Percentiles rank a stretch among this genome's conserved stretches.
These are phyloP conservation scores for Hydrangea macrophylla DNA, from an alignment of 148 eudicot species.

Conservation along the genomic window DNA sequence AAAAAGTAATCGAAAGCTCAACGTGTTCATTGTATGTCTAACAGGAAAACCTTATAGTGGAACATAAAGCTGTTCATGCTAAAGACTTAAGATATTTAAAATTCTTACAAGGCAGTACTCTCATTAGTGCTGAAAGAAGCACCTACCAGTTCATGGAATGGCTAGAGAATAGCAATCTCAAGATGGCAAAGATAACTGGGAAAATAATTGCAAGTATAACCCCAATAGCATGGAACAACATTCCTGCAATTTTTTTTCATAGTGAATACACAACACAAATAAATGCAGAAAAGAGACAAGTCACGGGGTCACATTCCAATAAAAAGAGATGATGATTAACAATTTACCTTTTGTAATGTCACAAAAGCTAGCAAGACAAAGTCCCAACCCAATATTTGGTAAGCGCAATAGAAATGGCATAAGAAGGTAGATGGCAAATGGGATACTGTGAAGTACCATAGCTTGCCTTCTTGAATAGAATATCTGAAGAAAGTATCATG, in stretches of 20 bases:
- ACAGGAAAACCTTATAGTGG: no score
- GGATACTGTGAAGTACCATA: conserved; percentile 67
- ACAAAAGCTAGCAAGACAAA: conserved; percentile 38
- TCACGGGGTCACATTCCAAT: background rate
- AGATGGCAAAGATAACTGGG: conserved; percentile 59
- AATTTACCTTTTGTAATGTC: conserved; percentile 76
- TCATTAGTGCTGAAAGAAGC: conserved; percentile 1
- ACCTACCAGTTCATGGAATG: conserved; percentile 89
- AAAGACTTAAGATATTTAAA: no score
- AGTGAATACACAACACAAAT: background rate
- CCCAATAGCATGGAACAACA: conserved; percentile 54
- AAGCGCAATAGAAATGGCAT: conserved; percentile 54
- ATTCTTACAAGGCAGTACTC: no score
- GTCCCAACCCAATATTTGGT: conserved; percentile 31
- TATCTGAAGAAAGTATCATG: conserved; percentile 40
- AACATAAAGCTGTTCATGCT: no score
- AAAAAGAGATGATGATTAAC: conserved; percentile 1
- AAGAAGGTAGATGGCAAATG: conserved; percentile 54
- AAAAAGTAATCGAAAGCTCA: no score
- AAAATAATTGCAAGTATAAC: conserved; percentile 58
- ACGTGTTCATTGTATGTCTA: no score
- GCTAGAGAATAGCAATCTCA: conserved; percentile 59
- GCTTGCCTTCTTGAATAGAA: conserved; percentile 67
- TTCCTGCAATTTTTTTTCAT: conserved; percentile 55
- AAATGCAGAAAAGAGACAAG: background rate